Evolutionary conservation across 1,284 basidiomycete species (phyloP), one percentile per base, ranked within the genome.

Genomic region (Irpex sp.): DNA sequence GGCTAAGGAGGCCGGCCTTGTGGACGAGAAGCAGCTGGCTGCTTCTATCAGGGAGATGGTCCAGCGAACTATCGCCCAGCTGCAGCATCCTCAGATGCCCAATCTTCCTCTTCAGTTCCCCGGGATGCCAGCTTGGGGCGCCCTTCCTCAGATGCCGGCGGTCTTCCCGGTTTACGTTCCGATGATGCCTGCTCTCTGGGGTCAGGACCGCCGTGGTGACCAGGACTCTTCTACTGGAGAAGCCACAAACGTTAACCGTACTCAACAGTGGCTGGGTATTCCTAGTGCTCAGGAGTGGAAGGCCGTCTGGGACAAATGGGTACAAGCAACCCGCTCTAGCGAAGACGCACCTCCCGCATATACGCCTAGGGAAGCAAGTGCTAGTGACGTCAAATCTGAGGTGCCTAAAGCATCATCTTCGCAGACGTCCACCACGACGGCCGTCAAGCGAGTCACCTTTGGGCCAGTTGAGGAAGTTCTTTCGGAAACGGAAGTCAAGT

Each of bases 161-260:
- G 88, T 90, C n/a, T 91, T 92, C 80, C 89, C 91, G 4, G 82
- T 92, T 43, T 83, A 88, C 65, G 84, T 92, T 11, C 89, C 90
- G 1, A 84, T 87, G 71, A 82, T 87, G 43, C 81, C 79, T n/a
- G 81, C 83, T 7, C 83, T 89, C 71, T 77, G 86, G 62, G 81
- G 83, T 63, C 21, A 55, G 15, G 82, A 86, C 35, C 78, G 75
- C 64, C 78, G 76, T 59, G 70, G 71, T 35, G 71, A 69, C 63
- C 55, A 71, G 46, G 39, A 80, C 78, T 58, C 70, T 68, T 36
- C 75, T 53, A 70, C 73, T 19, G 74, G 68, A 50, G 76, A 75
- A 8, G 72, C 69, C 75, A 76, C 65, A 74, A 77, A 62, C 76
- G 59, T 17, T 69, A 60, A 68, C 70, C 11, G 76, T 26, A 66